Percentiles rank a stretch among this genome's conserved stretches.
These are phyloP conservation scores for Samsoniella hepiali DNA, from an alignment of 2,329 filamentous ascomycete species.

Conservation along the genomic window DNA sequence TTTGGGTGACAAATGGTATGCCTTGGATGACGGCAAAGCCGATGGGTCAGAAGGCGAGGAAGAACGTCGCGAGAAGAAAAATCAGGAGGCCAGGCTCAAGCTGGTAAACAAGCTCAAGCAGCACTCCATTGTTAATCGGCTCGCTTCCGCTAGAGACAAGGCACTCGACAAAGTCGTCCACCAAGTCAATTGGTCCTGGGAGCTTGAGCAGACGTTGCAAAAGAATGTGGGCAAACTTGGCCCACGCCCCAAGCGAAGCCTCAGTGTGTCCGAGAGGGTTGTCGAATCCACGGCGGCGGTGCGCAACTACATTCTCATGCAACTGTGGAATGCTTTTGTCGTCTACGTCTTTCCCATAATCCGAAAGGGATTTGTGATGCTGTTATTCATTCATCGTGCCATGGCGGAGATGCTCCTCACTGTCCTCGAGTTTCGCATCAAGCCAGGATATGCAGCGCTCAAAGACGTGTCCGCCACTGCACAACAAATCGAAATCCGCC, in stretches of 20 bases:
- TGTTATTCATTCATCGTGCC: conserved; percentile 74
- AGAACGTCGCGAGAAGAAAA: conserved; percentile 57
- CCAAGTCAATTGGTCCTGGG: conserved; percentile 94
- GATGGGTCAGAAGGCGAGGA: conserved; percentile 67
- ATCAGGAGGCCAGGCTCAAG: conserved; percentile 58
- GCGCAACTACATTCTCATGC: conserved; percentile 69
- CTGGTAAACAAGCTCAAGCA: conserved; percentile 83
- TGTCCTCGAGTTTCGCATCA: conserved; percentile 79
- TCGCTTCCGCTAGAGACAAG: conserved; percentile 76
- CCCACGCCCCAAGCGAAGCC: conserved; percentile 72
- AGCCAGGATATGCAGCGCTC: conserved; percentile 75
- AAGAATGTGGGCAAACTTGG: conserved; percentile 87
- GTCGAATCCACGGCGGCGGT: conserved; percentile 89
- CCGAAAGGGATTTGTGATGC: conserved; percentile 69
- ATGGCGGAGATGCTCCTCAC: conserved; percentile 75
- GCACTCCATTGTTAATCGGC: conserved; percentile 77
- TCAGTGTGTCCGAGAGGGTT: conserved; percentile 91
- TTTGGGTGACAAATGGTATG: conserved; percentile 65
- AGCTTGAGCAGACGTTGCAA: conserved; percentile 80
- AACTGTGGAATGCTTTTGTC: conserved; percentile 67
- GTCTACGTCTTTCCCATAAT: conserved; percentile 77
- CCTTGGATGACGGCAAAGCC: conserved; percentile 32
- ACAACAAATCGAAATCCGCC: conserved; percentile 92
- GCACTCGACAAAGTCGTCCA: conserved; percentile 79
- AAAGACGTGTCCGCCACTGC: conserved; percentile 96